Evolutionary conservation across 305 asterid species (phyloP).

Genomic region (Coffea humblotiana): DNA sequence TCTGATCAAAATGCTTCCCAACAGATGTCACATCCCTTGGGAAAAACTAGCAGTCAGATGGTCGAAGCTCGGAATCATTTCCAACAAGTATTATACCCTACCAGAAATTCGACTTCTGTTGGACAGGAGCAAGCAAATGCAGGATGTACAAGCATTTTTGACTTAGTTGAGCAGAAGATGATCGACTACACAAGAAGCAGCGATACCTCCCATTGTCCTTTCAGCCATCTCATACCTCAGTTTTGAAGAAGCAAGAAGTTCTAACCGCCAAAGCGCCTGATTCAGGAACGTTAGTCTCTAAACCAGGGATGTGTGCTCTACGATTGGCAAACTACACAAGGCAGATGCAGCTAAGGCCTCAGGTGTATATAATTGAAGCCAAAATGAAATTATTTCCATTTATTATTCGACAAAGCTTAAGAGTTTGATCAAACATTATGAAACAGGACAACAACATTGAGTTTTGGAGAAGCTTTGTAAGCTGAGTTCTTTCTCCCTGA

Average conservation of each 20-base stretch:
- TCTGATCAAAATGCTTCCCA: no score
- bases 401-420: background rate
- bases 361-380: slow-evolving; percentile 34
- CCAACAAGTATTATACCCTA: no score
- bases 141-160: no score
- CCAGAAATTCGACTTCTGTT: no score
- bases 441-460: slow-evolving; percentile 73
- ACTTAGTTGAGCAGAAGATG: no score
- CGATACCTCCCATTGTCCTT: slow-evolving; percentile 44
- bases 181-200: slow-evolving; percentile 20
- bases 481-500: slow-evolving; percentile 68
- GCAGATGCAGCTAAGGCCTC: slow-evolving; percentile 80
- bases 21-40: no score
- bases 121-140: no score
- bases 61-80: no score
- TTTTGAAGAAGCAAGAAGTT: no score
- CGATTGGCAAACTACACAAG: slow-evolving; percentile 73
- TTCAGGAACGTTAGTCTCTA: slow-evolving; percentile 39
- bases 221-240: slow-evolving; percentile 55
- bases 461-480: slow-evolving; percentile 75
- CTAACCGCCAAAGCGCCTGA: no score
- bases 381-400: background rate
- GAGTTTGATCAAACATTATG: background rate
- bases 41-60: no score
- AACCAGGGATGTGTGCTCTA: slow-evolving; percentile 85